Conservation (phyloP, 2,329 filamentous ascomycete genomes). For the Colletotrichum cordylinicola region DNA sequence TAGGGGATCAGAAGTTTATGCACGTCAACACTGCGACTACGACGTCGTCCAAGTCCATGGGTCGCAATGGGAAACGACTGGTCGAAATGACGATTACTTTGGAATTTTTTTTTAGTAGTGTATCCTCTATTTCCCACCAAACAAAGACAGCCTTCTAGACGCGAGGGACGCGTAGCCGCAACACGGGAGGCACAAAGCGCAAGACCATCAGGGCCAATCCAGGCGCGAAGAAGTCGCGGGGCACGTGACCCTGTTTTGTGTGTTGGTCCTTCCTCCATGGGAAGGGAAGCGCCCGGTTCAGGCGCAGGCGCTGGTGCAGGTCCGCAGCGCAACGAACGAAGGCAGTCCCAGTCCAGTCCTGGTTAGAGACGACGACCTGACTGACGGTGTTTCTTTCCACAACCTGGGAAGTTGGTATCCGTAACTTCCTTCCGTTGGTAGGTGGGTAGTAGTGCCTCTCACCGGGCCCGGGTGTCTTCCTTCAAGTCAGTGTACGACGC, state of each 20-base stretch:
- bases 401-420: not conserved
- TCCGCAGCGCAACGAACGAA: not conserved
- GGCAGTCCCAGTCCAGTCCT: not conserved
- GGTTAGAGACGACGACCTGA: not conserved
- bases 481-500: not conserved
- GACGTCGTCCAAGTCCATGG: not conserved
- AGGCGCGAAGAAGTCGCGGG: not conserved
- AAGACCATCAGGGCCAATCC: not conserved
- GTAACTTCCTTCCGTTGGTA: not conserved
- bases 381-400: not conserved
- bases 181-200: not conserved
- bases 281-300: not conserved
- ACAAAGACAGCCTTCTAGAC: not conserved
- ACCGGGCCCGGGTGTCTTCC: not conserved
- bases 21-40: not conserved
- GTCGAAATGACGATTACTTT: not conserved
- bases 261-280: not conserved
- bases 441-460: not conserved
- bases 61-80: not conserved
- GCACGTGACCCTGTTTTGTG: slow-evolving; percentile 3
- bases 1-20: not conserved
- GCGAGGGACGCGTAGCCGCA: slow-evolving; percentile 6
- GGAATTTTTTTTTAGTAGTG: not conserved
- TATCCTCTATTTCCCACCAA: not conserved
- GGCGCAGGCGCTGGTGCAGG: not conserved